Evolutionary conservation across 169 alveolate species (phyloP).

Genomic region (Plasmodium ovale): DNA sequence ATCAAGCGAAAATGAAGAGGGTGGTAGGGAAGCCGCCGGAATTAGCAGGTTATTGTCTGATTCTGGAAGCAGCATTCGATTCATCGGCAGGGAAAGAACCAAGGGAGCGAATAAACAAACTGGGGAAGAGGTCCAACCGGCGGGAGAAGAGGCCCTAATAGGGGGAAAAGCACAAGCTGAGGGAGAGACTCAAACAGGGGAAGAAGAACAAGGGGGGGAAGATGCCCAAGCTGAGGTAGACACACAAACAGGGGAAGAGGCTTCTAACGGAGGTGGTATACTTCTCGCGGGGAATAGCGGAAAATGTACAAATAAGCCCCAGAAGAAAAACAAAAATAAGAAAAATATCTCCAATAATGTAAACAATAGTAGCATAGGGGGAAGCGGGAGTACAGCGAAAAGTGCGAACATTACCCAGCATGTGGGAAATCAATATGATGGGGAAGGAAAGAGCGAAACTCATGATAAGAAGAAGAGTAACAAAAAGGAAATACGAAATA

Average conservation of each 20-base stretch:
- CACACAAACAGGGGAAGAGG: not conserved
- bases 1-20: conserved; percentile 44
- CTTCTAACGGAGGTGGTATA: not conserved
- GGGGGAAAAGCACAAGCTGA: not conserved
- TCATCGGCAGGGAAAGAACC: not conserved
- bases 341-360: conserved; percentile 4
- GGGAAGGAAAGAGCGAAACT: conserved; percentile 19
- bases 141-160: not conserved
- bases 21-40: not conserved
- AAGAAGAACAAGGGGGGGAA: not conserved
- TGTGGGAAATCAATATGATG: not conserved
- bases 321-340: conserved; percentile 45
- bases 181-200: not conserved
- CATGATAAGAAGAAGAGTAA: conserved; percentile 41
- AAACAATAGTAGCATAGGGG: not conserved
- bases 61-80: no score
- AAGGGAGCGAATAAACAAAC: not conserved
- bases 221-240: not conserved
- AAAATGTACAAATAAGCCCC: conserved; percentile 5
- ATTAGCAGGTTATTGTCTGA: no score
- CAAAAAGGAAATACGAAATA: conserved; percentile 28
- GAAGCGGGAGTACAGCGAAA: conserved; percentile 2
- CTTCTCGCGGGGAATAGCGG: not conserved
- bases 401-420: not conserved
- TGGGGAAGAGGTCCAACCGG: not conserved